These are phyloP conservation scores for Apiospora hydei DNA, from an alignment of 2,329 filamentous ascomycete genomes.

Conservation along the genomic window DNA sequence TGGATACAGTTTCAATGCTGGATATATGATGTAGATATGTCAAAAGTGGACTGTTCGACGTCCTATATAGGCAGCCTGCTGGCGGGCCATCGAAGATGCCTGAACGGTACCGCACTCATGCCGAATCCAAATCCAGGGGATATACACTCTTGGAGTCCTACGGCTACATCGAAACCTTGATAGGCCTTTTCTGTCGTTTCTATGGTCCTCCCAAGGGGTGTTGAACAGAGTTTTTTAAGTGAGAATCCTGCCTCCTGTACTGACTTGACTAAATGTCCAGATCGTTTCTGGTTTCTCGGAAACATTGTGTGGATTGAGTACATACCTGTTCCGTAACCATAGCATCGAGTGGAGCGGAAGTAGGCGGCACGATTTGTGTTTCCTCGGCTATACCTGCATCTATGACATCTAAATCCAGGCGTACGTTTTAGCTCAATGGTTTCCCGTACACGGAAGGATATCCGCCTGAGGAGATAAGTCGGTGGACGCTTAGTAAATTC, in stretches of 20 bases:
- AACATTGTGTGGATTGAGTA: background rate
- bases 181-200: too few relatives aligned
- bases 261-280: too few relatives aligned
- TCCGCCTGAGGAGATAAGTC: too few relatives aligned
- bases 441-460: background rate
- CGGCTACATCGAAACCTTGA: background rate
- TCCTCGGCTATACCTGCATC: background rate
- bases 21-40: background rate
- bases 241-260: too few relatives aligned
- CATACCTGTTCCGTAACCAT: background rate
- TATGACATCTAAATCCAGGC: background rate
- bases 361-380: background rate
- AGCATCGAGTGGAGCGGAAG: background rate
- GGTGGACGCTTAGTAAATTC: too few relatives aligned
- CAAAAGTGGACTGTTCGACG: background rate
- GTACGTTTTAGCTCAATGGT: background rate
- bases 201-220: too few relatives aligned
- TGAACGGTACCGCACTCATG: background rate
- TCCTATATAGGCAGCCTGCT: background rate
- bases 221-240: too few relatives aligned
- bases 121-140: background rate
- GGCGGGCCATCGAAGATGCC: background rate
- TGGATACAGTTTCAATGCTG: background rate
- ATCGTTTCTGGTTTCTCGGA: too few relatives aligned
- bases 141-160: background rate